Conservation (phyloP, 78 protist genomes). For the Dictyostelium discoideum region DNA sequence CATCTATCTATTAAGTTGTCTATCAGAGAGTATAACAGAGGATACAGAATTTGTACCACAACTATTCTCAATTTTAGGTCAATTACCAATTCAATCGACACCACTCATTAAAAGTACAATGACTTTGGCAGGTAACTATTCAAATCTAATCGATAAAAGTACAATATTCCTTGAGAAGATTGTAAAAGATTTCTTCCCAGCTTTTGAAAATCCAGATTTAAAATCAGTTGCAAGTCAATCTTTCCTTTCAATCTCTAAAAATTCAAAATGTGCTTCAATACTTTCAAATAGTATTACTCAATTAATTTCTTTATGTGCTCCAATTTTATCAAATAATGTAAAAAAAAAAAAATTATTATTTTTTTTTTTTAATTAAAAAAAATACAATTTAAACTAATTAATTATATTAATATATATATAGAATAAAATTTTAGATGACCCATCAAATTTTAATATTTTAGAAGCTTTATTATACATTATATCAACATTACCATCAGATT, state of each 20-base stretch:
- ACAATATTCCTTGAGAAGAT: conserved; percentile 22
- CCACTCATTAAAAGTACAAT: conserved; percentile 56
- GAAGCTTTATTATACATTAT: conserved; percentile 46
- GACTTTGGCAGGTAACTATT: conserved; percentile 61
- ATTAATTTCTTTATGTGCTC: conserved; percentile 19
- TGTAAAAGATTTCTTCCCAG: conserved; percentile 58
- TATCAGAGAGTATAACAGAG: conserved; percentile 53
- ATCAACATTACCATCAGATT: not conserved
- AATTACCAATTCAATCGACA: conserved; percentile 53
- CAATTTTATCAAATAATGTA: conserved; percentile 40
- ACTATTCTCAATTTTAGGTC: conserved; percentile 35
- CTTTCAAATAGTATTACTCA: not conserved
- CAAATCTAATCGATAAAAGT: conserved; percentile 51
- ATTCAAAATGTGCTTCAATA: conserved; percentile 33
- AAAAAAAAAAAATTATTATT: not conserved
- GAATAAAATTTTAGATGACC: not conserved
- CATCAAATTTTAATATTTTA: conserved; percentile 34
- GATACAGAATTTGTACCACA: conserved; percentile 48
- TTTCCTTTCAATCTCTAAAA: conserved; percentile 55
- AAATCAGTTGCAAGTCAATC: conserved; percentile 12
- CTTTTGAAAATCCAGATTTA: conserved; percentile 63
- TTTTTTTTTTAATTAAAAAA: not conserved
- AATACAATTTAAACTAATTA: no score
- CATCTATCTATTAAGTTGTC: conserved; percentile 26
- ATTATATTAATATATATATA: not conserved